Percentiles rank a stretch among this genome's conserved stretches.
These are phyloP conservation scores for Thelephora aurantiotincta DNA, from an alignment of 768 basidiomycete species.

Conservation along the genomic window DNA sequence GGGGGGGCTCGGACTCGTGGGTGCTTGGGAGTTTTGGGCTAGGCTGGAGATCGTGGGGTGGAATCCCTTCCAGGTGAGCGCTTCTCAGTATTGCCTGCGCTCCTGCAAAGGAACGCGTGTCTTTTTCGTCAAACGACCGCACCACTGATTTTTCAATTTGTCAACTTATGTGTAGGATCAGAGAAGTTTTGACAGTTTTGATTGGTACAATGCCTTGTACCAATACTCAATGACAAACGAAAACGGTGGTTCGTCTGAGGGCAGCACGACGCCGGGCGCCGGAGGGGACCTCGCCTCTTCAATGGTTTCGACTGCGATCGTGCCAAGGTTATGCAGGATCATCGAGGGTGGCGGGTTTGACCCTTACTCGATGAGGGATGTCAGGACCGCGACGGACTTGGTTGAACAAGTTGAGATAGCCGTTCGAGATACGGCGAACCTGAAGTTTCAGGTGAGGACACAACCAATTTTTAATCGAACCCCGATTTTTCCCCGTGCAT, in stretches of 20 bases:
- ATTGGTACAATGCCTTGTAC: constrained; percentile 72
- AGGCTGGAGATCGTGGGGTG: constrained; percentile 76
- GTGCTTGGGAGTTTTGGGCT: constrained; percentile 94
- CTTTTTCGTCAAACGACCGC: background rate
- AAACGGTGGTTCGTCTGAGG: constrained; percentile 18
- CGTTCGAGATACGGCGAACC: constrained; percentile 39
- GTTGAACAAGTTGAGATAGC: constrained; percentile 71
- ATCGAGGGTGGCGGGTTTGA: constrained; percentile 75
- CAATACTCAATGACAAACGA: constrained; percentile 39
- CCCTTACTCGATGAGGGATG: constrained; percentile 56
- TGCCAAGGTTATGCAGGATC: constrained; percentile 59
- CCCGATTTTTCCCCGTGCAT: too few species aligned
- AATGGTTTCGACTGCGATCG: constrained; percentile 75
- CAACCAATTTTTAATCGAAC: background rate
- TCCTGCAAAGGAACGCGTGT: background rate
- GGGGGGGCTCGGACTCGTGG: constrained; percentile 76
- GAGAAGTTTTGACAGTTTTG: constrained; percentile 59
- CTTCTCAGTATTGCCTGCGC: background rate
- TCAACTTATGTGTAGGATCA: constrained; percentile 23
- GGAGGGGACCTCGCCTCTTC: constrained; percentile 73
- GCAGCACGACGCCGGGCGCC: constrained; percentile 3
- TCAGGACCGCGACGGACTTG: constrained; percentile 54
- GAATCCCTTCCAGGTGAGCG: constrained; percentile 69
- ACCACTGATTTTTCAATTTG: constrained; percentile 1
- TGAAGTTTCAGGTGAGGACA: constrained; percentile 46